A percentile compares a stretch with the other conserved stretches of the same genome.
Evolutionary conservation across 345 rosid species (phyloP).

Genomic region (Brassica cretica): DNA sequence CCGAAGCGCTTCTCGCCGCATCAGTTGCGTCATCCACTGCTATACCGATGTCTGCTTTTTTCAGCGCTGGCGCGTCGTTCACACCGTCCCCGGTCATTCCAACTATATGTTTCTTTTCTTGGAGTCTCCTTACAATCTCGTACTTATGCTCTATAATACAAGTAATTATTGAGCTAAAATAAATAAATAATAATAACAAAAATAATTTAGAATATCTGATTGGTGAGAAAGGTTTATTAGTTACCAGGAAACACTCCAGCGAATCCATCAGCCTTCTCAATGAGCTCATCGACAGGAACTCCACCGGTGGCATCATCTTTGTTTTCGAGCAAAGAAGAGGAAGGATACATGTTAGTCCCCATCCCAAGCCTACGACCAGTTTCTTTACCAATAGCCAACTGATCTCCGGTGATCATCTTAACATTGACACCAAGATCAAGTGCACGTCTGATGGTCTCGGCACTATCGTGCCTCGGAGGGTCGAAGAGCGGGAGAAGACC

Average conservation of each 20-base stretch:
- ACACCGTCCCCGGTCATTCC: slow-evolving; percentile 99
- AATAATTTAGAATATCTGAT: neutral
- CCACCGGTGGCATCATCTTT: slow-evolving; percentile 52
- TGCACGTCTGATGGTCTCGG: slow-evolving; percentile 84
- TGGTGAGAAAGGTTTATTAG: neutral
- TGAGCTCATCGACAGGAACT: slow-evolving; percentile 74
- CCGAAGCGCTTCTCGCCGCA: slow-evolving; percentile 89
- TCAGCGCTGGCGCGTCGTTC: slow-evolving; percentile 91
- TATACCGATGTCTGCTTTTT: slow-evolving; percentile 91
- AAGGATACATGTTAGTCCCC: slow-evolving; percentile 97
- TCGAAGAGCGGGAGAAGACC: slow-evolving; percentile 91
- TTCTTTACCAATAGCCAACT: slow-evolving; percentile 87
- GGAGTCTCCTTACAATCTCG: slow-evolving; percentile 86
- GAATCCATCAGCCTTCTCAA: slow-evolving; percentile 93
- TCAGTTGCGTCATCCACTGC: slow-evolving; percentile 97
- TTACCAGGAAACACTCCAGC: slow-evolving; percentile 80
- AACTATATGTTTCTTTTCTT: slow-evolving; percentile 80
- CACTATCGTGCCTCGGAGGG: slow-evolving; percentile 96
- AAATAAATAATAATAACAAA: neutral
- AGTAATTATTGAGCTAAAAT: neutral
- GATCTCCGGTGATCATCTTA: slow-evolving; percentile 96
- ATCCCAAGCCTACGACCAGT: slow-evolving; percentile 93
- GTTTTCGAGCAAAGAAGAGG: slow-evolving; percentile 79
- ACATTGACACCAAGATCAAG: slow-evolving; percentile 90
- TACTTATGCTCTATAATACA: slow-evolving; percentile 73